Evolutionary conservation across 495 filamentous ascomycete species (phyloP).

Genomic region (Jackrogersella multiformis): DNA sequence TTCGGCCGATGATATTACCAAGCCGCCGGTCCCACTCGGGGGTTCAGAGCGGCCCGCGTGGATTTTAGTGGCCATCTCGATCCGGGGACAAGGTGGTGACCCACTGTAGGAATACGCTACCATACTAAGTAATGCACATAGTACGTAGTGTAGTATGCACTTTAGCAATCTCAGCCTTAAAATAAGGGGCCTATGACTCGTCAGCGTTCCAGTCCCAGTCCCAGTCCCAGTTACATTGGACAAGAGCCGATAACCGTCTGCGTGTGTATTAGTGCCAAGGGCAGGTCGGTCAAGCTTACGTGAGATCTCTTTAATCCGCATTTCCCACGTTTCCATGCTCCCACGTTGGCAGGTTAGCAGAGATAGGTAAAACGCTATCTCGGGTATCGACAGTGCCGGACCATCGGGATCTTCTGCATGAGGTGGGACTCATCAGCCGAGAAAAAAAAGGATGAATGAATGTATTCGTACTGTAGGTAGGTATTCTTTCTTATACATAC

Average conservation of each 20-base stretch:
- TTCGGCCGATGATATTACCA: slow-evolving; percentile 11
- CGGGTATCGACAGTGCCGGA: slow-evolving; percentile 4
- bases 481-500: background rate
- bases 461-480: background rate
- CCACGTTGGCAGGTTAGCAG: slow-evolving; percentile 7
- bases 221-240: slow-evolving; percentile 5
- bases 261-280: background rate
- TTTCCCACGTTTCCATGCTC: background rate
- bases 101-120: no score
- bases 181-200: slow-evolving; percentile 18
- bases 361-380: slow-evolving; percentile 21
- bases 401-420: slow-evolving; percentile 2
- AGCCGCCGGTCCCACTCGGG: background rate
- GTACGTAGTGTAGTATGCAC: background rate
- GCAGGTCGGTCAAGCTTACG: slow-evolving; percentile 33
- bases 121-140: no score
- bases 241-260: background rate
- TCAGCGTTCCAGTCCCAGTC: background rate
- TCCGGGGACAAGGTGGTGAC: background rate
- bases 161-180: slow-evolving; percentile 29
- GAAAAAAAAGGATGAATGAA: background rate
- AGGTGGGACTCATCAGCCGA: background rate
- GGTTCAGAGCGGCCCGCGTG: slow-evolving; percentile 5
- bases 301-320: slow-evolving; percentile 13
- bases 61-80: background rate